These are phyloP conservation scores for Capsicum pubescens DNA, from an alignment of 257 asterid species.

Conservation along the genomic window DNA sequence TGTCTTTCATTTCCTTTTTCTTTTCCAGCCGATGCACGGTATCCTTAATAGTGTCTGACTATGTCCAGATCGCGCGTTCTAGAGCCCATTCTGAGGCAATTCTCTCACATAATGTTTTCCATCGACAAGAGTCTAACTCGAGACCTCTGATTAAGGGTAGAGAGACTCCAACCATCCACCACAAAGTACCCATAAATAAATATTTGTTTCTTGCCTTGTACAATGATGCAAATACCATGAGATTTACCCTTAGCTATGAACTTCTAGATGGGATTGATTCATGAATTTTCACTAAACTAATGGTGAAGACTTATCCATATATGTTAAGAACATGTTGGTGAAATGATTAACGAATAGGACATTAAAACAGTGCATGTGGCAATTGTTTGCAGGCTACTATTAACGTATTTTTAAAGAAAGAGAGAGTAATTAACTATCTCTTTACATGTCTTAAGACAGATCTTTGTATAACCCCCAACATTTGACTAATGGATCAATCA, in stretches of 20 bases:
- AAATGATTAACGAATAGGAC: not conserved
- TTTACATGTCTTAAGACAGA: not conserved
- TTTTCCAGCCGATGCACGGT: too few species aligned
- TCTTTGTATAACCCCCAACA: slow-evolving; percentile 5
- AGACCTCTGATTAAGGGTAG: too few species aligned
- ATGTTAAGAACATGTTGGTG: slow-evolving; percentile 21
- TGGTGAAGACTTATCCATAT: slow-evolving; percentile 7
- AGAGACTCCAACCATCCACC: too few species aligned
- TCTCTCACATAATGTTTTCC: too few species aligned
- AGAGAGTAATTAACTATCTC: not conserved
- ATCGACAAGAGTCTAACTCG: too few species aligned
- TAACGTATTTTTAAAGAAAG: slow-evolving; percentile 26
- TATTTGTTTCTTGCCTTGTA: not conserved
- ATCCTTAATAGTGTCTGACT: too few species aligned
- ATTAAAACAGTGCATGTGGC: slow-evolving; percentile 26
- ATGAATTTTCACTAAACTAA: not conserved
- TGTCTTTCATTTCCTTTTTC: too few species aligned
- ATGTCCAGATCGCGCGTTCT: too few species aligned
- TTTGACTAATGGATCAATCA: slow-evolving; percentile 26
- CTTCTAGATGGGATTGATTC: not conserved
- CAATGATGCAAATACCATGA: not conserved
- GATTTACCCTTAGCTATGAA: not conserved
- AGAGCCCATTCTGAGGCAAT: too few species aligned
- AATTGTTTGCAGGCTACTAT: slow-evolving; percentile 5
- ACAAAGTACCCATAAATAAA: too few species aligned